These are phyloP conservation scores for Cladorrhinum sp. DNA, from an alignment of 2,329 filamentous ascomycete species.

Conservation along the genomic window DNA sequence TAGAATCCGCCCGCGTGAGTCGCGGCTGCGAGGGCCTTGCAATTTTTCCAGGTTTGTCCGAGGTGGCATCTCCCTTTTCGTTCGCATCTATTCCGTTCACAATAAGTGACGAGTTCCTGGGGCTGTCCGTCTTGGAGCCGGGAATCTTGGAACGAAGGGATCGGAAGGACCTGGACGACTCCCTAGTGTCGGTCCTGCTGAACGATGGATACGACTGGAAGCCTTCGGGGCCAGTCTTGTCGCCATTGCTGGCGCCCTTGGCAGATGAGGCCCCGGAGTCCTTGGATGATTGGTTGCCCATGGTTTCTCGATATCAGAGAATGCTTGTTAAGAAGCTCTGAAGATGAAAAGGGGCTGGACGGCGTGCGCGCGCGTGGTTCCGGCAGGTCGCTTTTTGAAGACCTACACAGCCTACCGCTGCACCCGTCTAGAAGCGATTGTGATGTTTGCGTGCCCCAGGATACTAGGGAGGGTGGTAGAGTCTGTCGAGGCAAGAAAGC, in stretches of 20 bases:
- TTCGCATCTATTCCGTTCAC: slow-evolving; percentile 53
- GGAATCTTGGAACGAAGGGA: slow-evolving; percentile 88
- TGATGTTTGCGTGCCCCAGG: slow-evolving; percentile 24
- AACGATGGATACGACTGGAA: slow-evolving; percentile 89
- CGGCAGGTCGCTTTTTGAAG: slow-evolving; percentile 30
- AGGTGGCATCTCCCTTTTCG: slow-evolving; percentile 71
- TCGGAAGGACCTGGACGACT: slow-evolving; percentile 82
- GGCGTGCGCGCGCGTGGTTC: slow-evolving; percentile 35
- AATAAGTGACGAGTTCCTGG: slow-evolving; percentile 68
- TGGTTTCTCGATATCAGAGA: slow-evolving; percentile 38
- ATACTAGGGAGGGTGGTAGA: slow-evolving; percentile 53
- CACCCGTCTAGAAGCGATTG: slow-evolving; percentile 34
- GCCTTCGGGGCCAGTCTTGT: slow-evolving; percentile 44
- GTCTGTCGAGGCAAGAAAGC: slow-evolving; percentile 49
- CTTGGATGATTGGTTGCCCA: slow-evolving; percentile 75
- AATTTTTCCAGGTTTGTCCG: slow-evolving; percentile 66
- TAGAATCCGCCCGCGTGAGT: slow-evolving; percentile 44
- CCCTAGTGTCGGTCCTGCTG: slow-evolving; percentile 86
- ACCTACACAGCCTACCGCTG: slow-evolving; percentile 36
- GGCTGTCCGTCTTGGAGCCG: slow-evolving; percentile 73
- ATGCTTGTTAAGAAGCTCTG: slow-evolving; percentile 18
- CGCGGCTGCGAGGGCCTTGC: slow-evolving; percentile 49
- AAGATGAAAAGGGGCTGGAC: slow-evolving; percentile 30
- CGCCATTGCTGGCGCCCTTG: slow-evolving; percentile 48
- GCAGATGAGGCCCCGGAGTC: slow-evolving; percentile 47